Base-by-base conservation (phyloP, 2,329 filamentous ascomycete species). In the Ascochyta koolunga region DNA sequence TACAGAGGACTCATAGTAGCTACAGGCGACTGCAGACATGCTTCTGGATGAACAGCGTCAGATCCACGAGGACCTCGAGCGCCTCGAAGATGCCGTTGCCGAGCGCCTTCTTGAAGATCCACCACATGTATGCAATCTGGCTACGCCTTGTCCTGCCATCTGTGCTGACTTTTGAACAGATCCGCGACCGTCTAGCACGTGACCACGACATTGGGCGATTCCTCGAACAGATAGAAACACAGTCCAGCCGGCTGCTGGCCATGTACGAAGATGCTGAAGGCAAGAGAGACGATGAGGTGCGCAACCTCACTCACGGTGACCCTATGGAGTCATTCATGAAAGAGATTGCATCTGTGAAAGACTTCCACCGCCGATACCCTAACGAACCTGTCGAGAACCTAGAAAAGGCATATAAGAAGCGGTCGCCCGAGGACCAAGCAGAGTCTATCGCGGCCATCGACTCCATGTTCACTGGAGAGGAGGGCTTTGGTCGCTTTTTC, bases 381-480 rank as follows among this genome's bases (percentile, higher is more conserved):
- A 96, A 96, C 76, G 91, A 97, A 72, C 91, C 90, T 25, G 90
- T 96, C 41, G 95, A 99, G 76, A 97, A 98, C 67, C 86, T 96
- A 13, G 96, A 99, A 78, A 86, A 89, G 64, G 90, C 93, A 31
- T 99, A 99, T 80, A 91, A 92, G 74, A 83, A 86, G 69, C 85
- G 83, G 53, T 79, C 82, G 36, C 83, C 82, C 11, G 86, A 86
- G 37, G 87, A 89, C 60, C 84, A 86, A 43, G 69, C 67, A 4
- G 85, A 89, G 40, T 79, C 82, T 1, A 75, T 84, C 50, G 86
- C 85, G 37, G 86, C 93, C 46, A 88, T 97, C 41, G 93, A 98
- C 70, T 86, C 86, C 53, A 89, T 98, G 80, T 99, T 99, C 76
- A 96, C 92, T 0, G 95, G 95, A 58, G 96, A 99, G 76, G 95